These are phyloP conservation scores for Tillandsia fasciculata DNA, from an alignment of 176 grass and related monocot genomes.

Conservation along the genomic window DNA sequence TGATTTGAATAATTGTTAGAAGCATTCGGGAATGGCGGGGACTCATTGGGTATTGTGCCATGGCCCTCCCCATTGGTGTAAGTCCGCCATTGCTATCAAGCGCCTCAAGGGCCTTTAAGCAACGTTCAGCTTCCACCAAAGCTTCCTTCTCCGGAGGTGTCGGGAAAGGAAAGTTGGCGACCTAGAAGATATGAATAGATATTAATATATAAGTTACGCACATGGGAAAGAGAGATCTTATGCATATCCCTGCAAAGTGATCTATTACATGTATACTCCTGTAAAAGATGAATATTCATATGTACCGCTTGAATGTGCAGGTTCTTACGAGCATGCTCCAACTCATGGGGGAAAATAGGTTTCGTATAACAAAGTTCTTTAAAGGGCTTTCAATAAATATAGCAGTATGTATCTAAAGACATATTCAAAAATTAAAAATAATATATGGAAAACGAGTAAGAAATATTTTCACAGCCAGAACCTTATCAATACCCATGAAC, in stretches of 20 bases:
- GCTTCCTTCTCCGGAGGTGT: conserved; percentile 57
- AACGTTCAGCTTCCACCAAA: conserved; percentile 70
- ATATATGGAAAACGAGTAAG: conserved; percentile 3
- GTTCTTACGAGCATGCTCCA: too few relatives aligned
- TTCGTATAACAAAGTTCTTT: too few relatives aligned
- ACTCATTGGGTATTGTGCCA: conserved; percentile 87
- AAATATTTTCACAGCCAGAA: conserved; percentile 13
- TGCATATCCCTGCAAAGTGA: too few relatives aligned
- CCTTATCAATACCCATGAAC: conserved; percentile 86
- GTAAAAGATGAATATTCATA: too few relatives aligned
- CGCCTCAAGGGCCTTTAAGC: conserved; percentile 81
- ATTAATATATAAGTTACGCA: neutral
- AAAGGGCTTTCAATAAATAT: too few relatives aligned
- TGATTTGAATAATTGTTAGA: conserved; percentile 69
- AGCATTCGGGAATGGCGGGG: conserved; percentile 87
- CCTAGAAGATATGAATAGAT: conserved; percentile 39
- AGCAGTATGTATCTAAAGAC: too few relatives aligned
- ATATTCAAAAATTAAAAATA: neutral
- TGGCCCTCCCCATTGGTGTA: conserved; percentile 78
- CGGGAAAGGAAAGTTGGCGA: conserved; percentile 93
- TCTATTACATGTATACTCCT: too few relatives aligned
- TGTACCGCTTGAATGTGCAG: too few relatives aligned
- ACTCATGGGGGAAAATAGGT: too few relatives aligned
- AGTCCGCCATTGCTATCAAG: conserved; percentile 39
- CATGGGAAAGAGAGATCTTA: too few relatives aligned